Percentiles rank a stretch among this genome's conserved stretches.
Evolutionary conservation across 2,329 filamentous ascomycete genomes (phyloP).

Genomic region (Aureobasidium sp.): DNA sequence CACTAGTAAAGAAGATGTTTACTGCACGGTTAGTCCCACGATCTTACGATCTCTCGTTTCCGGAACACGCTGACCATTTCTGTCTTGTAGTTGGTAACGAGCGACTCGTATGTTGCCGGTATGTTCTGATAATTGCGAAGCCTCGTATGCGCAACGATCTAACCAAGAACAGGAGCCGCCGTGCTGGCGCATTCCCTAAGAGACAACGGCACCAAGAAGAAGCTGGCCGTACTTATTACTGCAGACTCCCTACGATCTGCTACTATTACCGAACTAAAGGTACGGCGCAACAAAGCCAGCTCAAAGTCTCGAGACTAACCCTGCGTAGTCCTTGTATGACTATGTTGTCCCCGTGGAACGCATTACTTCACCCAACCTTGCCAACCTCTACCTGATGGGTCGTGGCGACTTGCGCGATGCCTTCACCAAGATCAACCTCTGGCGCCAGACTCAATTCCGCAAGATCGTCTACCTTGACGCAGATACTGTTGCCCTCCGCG

Average conservation of each 20-base stretch:
- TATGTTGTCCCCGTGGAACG: constrained; percentile 77
- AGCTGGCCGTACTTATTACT: constrained; percentile 77
- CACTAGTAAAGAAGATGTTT: constrained; percentile 48
- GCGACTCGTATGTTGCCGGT: constrained; percentile 90
- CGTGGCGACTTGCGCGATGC: constrained; percentile 83
- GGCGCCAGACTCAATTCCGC: constrained; percentile 82
- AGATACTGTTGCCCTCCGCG: constrained; percentile 83
- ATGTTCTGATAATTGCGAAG: constrained; percentile 25
- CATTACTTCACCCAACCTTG: constrained; percentile 67
- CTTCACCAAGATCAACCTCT: constrained; percentile 94
- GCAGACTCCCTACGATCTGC: constrained; percentile 68
- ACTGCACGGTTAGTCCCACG: constrained; percentile 50
- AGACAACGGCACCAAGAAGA: constrained; percentile 81
- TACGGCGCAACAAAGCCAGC: constrained; percentile 27
- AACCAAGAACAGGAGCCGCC: constrained; percentile 60
- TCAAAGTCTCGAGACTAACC: constrained; percentile 17
- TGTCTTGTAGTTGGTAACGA: constrained; percentile 69
- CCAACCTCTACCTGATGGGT: constrained; percentile 87
- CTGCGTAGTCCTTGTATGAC: constrained; percentile 68
- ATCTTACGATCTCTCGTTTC: not conserved
- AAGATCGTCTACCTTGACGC: constrained; percentile 94
- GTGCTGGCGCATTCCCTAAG: constrained; percentile 91
- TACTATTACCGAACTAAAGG: constrained; percentile 73
- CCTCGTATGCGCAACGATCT: constrained; percentile 15
- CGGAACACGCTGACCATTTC: not conserved